Conservation (phyloP, 2,329 filamentous ascomycete genomes). For the Fusarium sp. region DNA sequence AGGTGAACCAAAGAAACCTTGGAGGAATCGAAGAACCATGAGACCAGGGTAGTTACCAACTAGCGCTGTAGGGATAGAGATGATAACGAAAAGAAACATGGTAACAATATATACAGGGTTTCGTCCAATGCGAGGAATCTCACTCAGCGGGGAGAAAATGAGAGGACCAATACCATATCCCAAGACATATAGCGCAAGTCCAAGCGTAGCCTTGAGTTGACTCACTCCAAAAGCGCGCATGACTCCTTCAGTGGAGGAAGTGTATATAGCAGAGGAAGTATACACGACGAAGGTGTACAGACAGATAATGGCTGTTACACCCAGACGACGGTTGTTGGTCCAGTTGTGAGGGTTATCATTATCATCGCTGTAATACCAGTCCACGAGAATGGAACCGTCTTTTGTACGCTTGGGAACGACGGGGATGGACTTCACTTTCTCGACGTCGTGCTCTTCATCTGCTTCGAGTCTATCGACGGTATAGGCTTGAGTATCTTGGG, state of each 20-base stretch:
- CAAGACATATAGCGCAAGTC: slow-evolving; percentile 73
- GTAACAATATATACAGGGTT: slow-evolving; percentile 77
- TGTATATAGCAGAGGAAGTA: slow-evolving; percentile 63
- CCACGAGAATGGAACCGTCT: slow-evolving; percentile 66
- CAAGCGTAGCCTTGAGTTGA: slow-evolving; percentile 65
- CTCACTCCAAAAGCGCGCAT: slow-evolving; percentile 66
- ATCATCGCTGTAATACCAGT: slow-evolving; percentile 69
- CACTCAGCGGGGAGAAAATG: slow-evolving; percentile 74
- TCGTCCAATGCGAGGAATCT: slow-evolving; percentile 75
- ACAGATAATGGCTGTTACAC: slow-evolving; percentile 62
- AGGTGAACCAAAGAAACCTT: slow-evolving; percentile 75
- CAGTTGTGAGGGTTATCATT: slow-evolving; percentile 69
- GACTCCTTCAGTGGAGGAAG: slow-evolving; percentile 61
- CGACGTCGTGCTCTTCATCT: slow-evolving; percentile 55
- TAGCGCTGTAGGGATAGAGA: slow-evolving; percentile 74
- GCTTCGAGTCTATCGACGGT: slow-evolving; percentile 38
- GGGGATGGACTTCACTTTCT: slow-evolving; percentile 62
- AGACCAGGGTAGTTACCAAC: slow-evolving; percentile 73
- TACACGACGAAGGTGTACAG: slow-evolving; percentile 73
- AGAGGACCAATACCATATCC: slow-evolving; percentile 75
- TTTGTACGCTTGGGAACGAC: slow-evolving; percentile 63
- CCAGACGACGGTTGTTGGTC: slow-evolving; percentile 58
- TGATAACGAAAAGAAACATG: slow-evolving; percentile 76
- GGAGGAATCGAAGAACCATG: slow-evolving; percentile 73
- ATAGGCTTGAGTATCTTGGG: slow-evolving; percentile 40